phyloP scores from a whole-genome alignment of 1,284 basidiomycete genomes.

The Chondrostereum purpureum region DNA sequence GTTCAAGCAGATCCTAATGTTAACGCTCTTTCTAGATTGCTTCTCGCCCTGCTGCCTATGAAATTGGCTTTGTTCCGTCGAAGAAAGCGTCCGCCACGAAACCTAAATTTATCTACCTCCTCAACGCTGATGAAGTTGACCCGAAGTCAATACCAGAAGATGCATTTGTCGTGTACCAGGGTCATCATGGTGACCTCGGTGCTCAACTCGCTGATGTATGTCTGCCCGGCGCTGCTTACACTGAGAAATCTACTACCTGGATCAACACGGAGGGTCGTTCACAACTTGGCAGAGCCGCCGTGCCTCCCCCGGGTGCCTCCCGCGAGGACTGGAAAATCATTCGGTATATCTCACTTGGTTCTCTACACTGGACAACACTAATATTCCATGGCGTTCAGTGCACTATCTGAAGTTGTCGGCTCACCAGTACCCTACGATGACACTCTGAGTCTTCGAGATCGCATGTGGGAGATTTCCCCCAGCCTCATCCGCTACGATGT shows the following conservation, averaged over 20 bases:
- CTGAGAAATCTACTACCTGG: conserved; percentile 93
- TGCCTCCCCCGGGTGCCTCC: conserved; percentile 91
- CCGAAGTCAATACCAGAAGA: conserved; percentile 87
- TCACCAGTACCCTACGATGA: conserved; percentile 88
- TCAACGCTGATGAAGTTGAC: conserved; percentile 94
- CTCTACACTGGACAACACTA: not conserved
- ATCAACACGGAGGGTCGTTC: conserved; percentile 96
- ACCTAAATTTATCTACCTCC: conserved; percentile 95
- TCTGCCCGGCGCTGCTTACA: conserved; percentile 91
- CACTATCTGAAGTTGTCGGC: conserved; percentile 86
- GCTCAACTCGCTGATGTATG: conserved; percentile 96
- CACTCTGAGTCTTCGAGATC: conserved; percentile 79
- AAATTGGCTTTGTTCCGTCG: conserved; percentile 88
- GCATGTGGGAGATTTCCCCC: conserved; percentile 97
- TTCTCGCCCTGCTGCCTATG: conserved; percentile 93
- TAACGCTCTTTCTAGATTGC: conserved; percentile 46
- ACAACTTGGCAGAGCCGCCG: conserved; percentile 88
- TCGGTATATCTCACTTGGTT: conserved; percentile 53
- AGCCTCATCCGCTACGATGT: conserved; percentile 84
- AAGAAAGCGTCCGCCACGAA: conserved; percentile 67
- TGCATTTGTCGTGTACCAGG: conserved; percentile 98
- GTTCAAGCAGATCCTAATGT: conserved; percentile 1
- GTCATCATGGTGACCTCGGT: conserved; percentile 96
- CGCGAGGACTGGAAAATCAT: conserved; percentile 99
- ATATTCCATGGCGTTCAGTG: conserved; percentile 55